These are phyloP conservation scores for Colletotrichum navitas DNA, from an alignment of 2,329 filamentous ascomycete genomes.

Conservation along the genomic window DNA sequence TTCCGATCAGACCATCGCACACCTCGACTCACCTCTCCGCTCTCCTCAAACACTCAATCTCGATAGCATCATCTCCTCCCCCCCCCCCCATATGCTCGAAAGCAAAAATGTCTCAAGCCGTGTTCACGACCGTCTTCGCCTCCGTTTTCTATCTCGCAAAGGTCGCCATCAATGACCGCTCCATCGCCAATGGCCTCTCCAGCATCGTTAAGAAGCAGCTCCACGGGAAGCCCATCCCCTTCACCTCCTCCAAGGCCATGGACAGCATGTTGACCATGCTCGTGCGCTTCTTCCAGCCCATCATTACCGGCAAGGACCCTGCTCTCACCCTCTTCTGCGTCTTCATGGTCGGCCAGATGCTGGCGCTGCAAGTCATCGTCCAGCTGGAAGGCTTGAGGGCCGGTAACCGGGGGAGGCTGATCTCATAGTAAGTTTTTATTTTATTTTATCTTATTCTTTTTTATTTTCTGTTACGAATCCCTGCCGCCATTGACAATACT, in stretches of 20 bases:
- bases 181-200: conserved; percentile 23
- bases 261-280: conserved; percentile 42
- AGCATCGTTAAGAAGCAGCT: neutral
- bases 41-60: neutral
- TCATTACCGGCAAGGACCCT: conserved; percentile 36
- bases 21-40: neutral
- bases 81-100: too few relatives aligned
- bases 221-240: conserved; percentile 21
- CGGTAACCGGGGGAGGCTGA: conserved; percentile 43
- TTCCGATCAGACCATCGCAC: neutral
- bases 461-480: too few relatives aligned
- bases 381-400: conserved; percentile 43
- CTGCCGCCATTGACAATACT: neutral
- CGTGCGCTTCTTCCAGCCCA: conserved; percentile 43
- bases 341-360: conserved; percentile 44
- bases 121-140: conserved; percentile 16
- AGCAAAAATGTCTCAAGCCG: conserved; percentile 15
- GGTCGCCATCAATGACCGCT: conserved; percentile 30
- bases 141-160: conserved; percentile 34
- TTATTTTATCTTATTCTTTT: neutral
- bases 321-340: conserved; percentile 42
- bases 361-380: conserved; percentile 43
- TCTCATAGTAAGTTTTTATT: conserved; percentile 42
- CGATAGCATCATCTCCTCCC: too few relatives aligned
- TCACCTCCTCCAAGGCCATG: conserved; percentile 43